Base-by-base conservation (phyloP, 2,329 filamentous ascomycete genomes). In the Seiridium unicorne region DNA sequence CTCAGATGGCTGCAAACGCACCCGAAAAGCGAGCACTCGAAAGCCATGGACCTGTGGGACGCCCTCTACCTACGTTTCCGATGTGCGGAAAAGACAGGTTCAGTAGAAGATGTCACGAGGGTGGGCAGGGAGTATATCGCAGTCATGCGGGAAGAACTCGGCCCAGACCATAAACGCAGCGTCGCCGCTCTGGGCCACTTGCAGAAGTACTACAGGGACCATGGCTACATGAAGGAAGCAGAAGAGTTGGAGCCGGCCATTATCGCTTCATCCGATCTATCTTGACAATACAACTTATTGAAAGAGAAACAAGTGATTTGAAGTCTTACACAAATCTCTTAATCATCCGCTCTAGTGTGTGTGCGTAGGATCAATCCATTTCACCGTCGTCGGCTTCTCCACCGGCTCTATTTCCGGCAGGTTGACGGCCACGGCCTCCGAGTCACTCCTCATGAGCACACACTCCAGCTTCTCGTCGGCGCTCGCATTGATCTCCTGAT, bases 391-490 rank as follows among this genome's bases (percentile, higher is more conserved):
- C 2, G 77, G 76, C 63, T 74, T 73, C 66, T 79, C 76, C 1
- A 76, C 73, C 4, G 77, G 75, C 61, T 76, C 74, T 13, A 80
- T 59, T 64, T 78, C 74, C 5, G 75, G 75, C 56, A 79, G 60
- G 61, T 79, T 79, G 51, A 79, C 71, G 6, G 76, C 77, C n/a
- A 79, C 70, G 11, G 77, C 76, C 65, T 79, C 75, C 47, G 55
- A 58, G 44, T 58, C 55, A n/a, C 55, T 58, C 13, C 55, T 18
- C 55, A 58, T 58, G 10, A 58, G 95, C 26, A 95, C 93, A 76
- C 97, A 99, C 69, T 98, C 93, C 58, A 98, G 81, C 64, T 93
- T 92, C 61, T 92, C 93, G 62, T 90, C 88, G 53, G 82, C 82
- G 65, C 89, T 90, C 32, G 90, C 84, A 64, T 93, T 92, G 3